Base-by-base conservation (phyloP, 306 rosid species). In the Lathyrus sativus region DNA sequence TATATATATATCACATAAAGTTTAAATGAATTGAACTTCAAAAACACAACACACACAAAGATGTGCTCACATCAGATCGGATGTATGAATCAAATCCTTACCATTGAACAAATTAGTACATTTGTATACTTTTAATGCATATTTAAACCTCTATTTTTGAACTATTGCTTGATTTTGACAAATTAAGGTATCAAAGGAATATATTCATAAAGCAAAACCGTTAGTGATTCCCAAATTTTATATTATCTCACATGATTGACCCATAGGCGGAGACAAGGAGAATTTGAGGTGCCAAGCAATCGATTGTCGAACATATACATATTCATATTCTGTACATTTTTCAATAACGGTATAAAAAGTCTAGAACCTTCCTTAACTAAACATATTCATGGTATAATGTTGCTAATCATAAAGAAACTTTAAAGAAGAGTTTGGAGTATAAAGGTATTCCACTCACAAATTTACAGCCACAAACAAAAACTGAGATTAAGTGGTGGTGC, bases 381-480 rank as follows among this genome's bases (percentile, higher is more conserved):
- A 57, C 29, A 76, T 17, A 75, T 41, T 74, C 68, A 58, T 57
- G 11, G 19, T 35, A 53, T 35, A 53, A 73, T 31, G 45, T 67
- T 70, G 12, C 64, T 58, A 14, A 49, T 15, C 61, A 50, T n/a
- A 35, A 62, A 48, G 64, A 67, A 63, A 29, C 35, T 62, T 63
- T 64, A 29, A 68, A 54, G 35, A 10, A 39, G 56, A 45, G 9
- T 49, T 68, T 63, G 65, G 69, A 73, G 84, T 48, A 84, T 85
- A 72, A 85, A 87, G 85, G 57, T 63, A 18, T 83, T 65, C 81
- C 80, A 79, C 79, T 72, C 65, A 76, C 65, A 62, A 48, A 68
- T 26, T 70, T 12, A 53, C 58, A 13, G 54, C 28, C 65, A 70
- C 61, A 46, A 61, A 44, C 14, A 11, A 57, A 19, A 41, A 12